A percentile compares a stretch with the other conserved stretches of the same genome.
These are phyloP conservation scores for Schoenoplectus tabernaemontani DNA, from an alignment of 202 grass and related monocot species.

Conservation along the genomic window DNA sequence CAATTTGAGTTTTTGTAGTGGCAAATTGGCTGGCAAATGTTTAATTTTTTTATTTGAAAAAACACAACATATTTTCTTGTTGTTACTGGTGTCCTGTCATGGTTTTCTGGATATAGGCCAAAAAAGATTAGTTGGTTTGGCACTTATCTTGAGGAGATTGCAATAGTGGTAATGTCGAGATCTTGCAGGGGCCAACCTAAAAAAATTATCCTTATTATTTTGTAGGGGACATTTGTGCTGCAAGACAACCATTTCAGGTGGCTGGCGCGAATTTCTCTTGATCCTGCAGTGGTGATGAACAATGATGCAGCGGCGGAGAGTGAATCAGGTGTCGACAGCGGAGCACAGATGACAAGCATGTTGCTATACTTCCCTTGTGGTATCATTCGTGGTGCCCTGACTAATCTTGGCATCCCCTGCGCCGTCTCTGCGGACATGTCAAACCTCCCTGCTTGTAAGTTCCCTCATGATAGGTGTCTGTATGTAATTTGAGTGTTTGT, in stretches of 20 bases:
- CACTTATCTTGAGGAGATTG: background rate
- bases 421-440: slow-evolving; percentile 91
- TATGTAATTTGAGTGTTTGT: background rate
- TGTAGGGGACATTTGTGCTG: slow-evolving; percentile 94
- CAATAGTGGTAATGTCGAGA: background rate
- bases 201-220: background rate
- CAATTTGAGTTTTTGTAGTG: background rate
- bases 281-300: slow-evolving; percentile 34
- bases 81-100: background rate
- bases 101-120: background rate
- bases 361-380: slow-evolving; percentile 87
- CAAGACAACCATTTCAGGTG: slow-evolving; percentile 82
- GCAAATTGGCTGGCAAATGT: background rate
- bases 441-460: slow-evolving; percentile 82
- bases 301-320: slow-evolving; percentile 31
- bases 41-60: background rate
- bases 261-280: slow-evolving; percentile 71
- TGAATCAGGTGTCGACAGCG: slow-evolving; percentile 35
- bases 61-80: background rate
- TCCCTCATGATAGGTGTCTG: background rate
- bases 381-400: slow-evolving; percentile 83
- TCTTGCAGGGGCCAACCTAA: background rate
- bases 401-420: slow-evolving; percentile 73
- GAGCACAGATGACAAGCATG: slow-evolving; percentile 74
- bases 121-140: background rate